A percentile compares a stretch with the other conserved stretches of the same genome.
phyloP scores from a whole-genome alignment of 2,329 filamentous ascomycete genomes.

The Ophiosphaerella herpotricha region DNA sequence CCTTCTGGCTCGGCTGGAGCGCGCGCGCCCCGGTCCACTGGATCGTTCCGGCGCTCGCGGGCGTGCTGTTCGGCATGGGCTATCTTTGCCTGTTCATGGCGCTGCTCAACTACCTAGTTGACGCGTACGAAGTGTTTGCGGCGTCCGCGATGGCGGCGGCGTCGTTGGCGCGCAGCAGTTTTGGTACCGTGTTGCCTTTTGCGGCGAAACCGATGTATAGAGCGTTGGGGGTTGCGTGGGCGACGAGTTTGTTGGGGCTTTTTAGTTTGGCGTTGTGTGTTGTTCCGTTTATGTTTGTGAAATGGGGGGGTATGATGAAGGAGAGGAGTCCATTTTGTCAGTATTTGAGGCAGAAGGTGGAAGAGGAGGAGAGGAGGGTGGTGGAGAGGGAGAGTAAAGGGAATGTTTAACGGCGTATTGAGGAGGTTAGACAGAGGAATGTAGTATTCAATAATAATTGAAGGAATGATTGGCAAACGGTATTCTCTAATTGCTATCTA shows the following conservation, averaged over 20 bases:
- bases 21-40: constrained; percentile 46
- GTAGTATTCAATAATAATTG: no score
- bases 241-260: constrained; percentile 56
- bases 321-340: constrained; percentile 66
- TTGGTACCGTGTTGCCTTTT: constrained; percentile 67
- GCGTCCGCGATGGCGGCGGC: constrained; percentile 83
- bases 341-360: constrained; percentile 52
- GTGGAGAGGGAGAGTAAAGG: constrained; percentile 13
- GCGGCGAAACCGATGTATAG: constrained; percentile 64
- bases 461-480: no score
- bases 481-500: no score
- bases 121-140: constrained; percentile 74
- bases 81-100: constrained; percentile 58
- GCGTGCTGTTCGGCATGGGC: constrained; percentile 51
- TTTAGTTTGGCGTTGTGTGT: constrained; percentile 56
- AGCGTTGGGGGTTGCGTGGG: constrained; percentile 71
- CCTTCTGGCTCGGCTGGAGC: constrained; percentile 53
- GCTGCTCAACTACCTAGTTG: constrained; percentile 64
- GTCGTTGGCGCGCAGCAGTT: constrained; percentile 75
- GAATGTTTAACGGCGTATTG: constrained; percentile 8
- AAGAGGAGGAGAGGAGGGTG: constrained; percentile 30
- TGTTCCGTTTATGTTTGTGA: constrained; percentile 64
- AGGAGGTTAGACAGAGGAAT: neutral
- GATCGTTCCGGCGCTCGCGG: constrained; percentile 50
- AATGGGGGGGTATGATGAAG: constrained; percentile 59